Base-by-base conservation (phyloP, 768 basidiomycete species). In the Suillus variegatus region DNA sequence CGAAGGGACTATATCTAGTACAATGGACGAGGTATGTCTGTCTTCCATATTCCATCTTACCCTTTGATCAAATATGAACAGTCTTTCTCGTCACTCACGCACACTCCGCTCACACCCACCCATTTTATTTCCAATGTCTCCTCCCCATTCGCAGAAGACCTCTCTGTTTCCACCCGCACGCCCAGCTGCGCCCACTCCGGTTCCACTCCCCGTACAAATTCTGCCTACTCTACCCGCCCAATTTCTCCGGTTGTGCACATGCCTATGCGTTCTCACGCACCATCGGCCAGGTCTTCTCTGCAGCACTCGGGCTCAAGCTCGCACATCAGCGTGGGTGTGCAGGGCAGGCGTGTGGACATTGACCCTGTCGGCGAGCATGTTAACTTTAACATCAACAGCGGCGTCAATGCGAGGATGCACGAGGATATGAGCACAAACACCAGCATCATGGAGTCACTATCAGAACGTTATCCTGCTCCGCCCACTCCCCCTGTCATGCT, bases 11-110 rank as follows among this genome's bases (percentile, higher is more conserved):
- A 70, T 61, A 44, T 68, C 71, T n/a, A 71, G 67, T n/a, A 71
- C 79, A 10, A 70, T 86, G 62, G 82, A 85, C 57, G 85, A 87
- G 82, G 88, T 86, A 64, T 49, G 51, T 28, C 14, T 60, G 76
- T 68, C 10, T 52, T 58, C 43, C 25, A 36, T n/a, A 64, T 66
- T 1, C 56, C 60, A n/a, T 36, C 32, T 36, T 41, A 49, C 18
- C 25, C n/a, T 65, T 25, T 58, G 5, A 20, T 35, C 32, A 1
- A 52, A 49, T 12, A 18, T 36, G 41, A 40, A 12, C 68, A 87
- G 86, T 82, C 83, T 3, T 82, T 82, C 65, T 69, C 78, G 1
- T 70, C 75, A 25, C 78, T 86, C 54, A 78, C 84, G 6, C 84
- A 82, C 70, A 73, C 78, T 40, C 80, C 84, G 4, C 77, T 86